Evolutionary conservation across 805 yeast genomes (phyloP), one percentile per base, ranked within the genome.

Genomic region (Kregervanrija pseudodelftensis): DNA sequence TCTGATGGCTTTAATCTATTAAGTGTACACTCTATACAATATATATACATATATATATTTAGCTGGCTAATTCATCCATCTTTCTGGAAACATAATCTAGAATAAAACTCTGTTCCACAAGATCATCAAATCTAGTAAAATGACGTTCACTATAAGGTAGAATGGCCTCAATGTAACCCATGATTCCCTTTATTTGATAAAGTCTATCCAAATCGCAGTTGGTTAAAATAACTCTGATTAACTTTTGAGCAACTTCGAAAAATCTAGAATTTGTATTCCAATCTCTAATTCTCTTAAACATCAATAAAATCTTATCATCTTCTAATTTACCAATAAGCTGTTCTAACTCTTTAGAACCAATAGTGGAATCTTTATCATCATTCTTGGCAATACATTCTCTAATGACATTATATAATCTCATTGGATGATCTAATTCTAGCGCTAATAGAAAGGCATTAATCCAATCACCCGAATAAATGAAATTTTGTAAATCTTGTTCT

Each of bases 181-280:
- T 74, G 50, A 88, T 67, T 2, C 89, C 90, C 4, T 80, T 80
- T 35, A 85, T 73, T 53, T 77, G 79, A 50, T 76, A 72, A 40
- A 90, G 61, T 45, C 70, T 70, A 14, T 77, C 79, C 30, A 82
- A 68, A 15, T 73, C 67, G 53, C 78, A 77, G 39, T 69, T 70
- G 36, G 67, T 64, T 47, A 93, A 66, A 32, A 91, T 65, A 17
- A 85, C 81, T 51, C 77, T 72, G 42, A 91, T 71, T 36, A 89
- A 66, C 46, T 79, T 80, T 64, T 91, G 99, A 11, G 96, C 85
- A 45, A 87, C 76, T 42, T 76, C 79, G 57, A 86, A 86, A 33
- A 87, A 80, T 57, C 80, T 79, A 43, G 86, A 84, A 62, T 88
- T 91, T 38, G 95, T 82, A 61, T 93, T 93, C 99, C 99, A 93